Evolutionary conservation across 140 eudicot genomes (phyloP), one percentile per base, ranked within the genome.

Genomic region (Stevia rebaudiana): DNA sequence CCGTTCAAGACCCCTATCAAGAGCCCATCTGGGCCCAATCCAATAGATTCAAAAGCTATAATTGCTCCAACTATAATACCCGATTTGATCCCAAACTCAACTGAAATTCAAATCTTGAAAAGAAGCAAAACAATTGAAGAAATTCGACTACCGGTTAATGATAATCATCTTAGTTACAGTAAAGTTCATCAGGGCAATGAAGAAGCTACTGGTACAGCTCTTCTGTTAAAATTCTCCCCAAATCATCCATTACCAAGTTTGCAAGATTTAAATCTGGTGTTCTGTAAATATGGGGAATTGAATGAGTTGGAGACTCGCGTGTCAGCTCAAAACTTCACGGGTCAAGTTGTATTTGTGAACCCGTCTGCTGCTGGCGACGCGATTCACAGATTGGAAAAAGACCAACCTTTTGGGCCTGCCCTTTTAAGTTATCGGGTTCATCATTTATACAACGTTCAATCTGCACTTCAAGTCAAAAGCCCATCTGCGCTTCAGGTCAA

Each of bases 251-350:
- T 80, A 46, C 94, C 94, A 2, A 36, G 81, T 0, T 23, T 33
- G 37, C 86, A 86, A 80, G 77, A 76, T 33, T 65, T 86, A 58
- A 22, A 63, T 8, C 47, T 63, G 4, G 63, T 65, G 49, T 86
- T 86, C 66, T 56, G 84, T 49, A 60, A 71, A 31, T 82, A 77
- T 46, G 94, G 94, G 58, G 39, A 64, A 58, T 52, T 86, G 65
- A 82, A 75, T 15, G 89, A 77, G 41, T 57, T 64, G 0, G 84
- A 82, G 65, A 71, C 79, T 2, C 72, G 18, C 67, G 66, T 77
- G 10, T 50, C 47, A 8, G 54, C 30, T 53, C 79, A 74, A 33
- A 21, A 62, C 8, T 53, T 59, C 15, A 68, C 47, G 8, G 82
- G 79, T n/a, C 77, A 82, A 71, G 81, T 86, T 72, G 79, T 73